A percentile compares a stretch with the other conserved stretches of the same genome.
These are phyloP conservation scores for Thuja plicata DNA, from an alignment of 83 land plant genomes.

Conservation along the genomic window DNA sequence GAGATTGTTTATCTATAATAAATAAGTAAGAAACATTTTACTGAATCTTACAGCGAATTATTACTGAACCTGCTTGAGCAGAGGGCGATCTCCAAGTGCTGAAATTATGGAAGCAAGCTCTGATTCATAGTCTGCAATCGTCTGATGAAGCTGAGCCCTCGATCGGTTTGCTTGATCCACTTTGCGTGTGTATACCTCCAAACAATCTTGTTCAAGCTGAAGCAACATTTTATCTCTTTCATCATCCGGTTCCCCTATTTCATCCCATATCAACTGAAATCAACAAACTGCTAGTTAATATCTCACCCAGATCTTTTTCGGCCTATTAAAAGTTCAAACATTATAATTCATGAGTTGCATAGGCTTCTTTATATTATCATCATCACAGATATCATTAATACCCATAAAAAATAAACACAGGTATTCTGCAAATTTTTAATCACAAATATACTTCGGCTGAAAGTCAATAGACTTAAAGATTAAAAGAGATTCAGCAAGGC, in stretches of 20 bases:
- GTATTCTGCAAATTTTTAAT: neutral
- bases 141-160: constrained; percentile 61
- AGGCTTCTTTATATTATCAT: neutral
- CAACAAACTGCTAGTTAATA: neutral
- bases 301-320: neutral
- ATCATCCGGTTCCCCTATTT: constrained; percentile 69
- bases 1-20: neutral
- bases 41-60: neutral
- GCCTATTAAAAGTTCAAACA: neutral
- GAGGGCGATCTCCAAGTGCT: constrained; percentile 71
- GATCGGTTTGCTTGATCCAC: constrained; percentile 67
- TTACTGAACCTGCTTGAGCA: constrained; percentile 55
- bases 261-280: constrained; percentile 77
- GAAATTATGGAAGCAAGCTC: constrained; percentile 71
- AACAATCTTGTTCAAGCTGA: constrained; percentile 73
- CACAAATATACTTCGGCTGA: neutral
- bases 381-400: neutral
- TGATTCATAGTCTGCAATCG: constrained; percentile 74
- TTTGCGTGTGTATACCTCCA: constrained; percentile 80
- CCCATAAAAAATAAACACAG: neutral
- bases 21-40: neutral
- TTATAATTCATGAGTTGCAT: neutral
- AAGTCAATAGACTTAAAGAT: no score
- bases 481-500: no score
- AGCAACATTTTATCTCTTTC: constrained; percentile 77